phyloP scores from a whole-genome alignment of 2,329 filamentous ascomycete species.

The Fusarium sp. region DNA sequence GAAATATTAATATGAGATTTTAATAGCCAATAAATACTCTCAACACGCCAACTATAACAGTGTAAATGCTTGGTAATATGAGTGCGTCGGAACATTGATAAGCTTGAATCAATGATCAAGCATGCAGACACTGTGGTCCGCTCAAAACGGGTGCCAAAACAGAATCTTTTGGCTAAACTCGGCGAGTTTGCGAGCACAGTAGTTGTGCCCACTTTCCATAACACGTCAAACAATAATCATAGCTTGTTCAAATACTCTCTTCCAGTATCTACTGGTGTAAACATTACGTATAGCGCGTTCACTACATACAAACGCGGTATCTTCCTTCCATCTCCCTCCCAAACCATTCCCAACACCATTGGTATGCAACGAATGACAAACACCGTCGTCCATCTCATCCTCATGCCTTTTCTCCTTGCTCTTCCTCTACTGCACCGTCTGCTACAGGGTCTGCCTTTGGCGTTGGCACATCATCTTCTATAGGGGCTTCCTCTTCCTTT shows the following conservation, averaged over 20 bases:
- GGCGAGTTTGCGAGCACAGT: background rate
- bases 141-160: background rate
- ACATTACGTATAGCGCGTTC: slow-evolving; percentile 53
- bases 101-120: background rate
- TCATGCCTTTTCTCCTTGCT: slow-evolving; percentile 42
- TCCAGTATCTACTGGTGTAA: slow-evolving; percentile 48
- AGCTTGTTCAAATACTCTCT: slow-evolving; percentile 35
- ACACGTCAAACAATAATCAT: slow-evolving; percentile 3
- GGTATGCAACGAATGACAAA: slow-evolving; percentile 41
- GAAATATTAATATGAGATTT: background rate
- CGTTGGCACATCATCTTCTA: slow-evolving; percentile 37
- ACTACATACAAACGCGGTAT: slow-evolving; percentile 43
- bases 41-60: background rate
- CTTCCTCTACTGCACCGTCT: slow-evolving; percentile 28
- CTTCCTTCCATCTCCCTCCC: slow-evolving; percentile 19
- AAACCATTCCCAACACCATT: slow-evolving; percentile 40
- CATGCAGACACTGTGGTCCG: background rate
- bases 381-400: slow-evolving; percentile 27
- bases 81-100: background rate
- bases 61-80: background rate
- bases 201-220: background rate
- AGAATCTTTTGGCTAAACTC: background rate
- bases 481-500: slow-evolving; percentile 25
- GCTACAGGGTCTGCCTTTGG: slow-evolving; percentile 32
- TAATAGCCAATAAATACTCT: background rate